These are phyloP conservation scores for Emergomyces orientalis DNA, from an alignment of 2,329 filamentous ascomycete genomes.

Conservation along the genomic window DNA sequence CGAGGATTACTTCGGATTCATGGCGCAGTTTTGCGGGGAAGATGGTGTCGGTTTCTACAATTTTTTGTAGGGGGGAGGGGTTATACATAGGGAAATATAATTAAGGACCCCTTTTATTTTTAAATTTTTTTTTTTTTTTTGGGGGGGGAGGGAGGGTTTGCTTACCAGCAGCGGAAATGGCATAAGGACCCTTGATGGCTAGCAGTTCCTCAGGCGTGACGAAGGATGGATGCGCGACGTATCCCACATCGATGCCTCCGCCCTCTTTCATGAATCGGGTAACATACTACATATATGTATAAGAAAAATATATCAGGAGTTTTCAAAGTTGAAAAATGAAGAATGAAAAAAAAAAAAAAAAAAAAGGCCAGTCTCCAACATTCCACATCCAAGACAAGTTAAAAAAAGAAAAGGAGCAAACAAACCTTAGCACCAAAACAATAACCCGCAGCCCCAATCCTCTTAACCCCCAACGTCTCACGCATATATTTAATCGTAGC, in stretches of 20 bases:
- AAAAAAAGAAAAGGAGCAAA: background rate
- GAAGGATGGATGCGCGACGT: slow-evolving; percentile 67
- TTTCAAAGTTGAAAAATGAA: background rate
- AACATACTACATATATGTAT: slow-evolving; percentile 47
- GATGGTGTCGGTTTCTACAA: slow-evolving; percentile 46
- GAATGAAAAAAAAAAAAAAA: background rate
- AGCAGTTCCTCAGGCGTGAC: slow-evolving; percentile 58
- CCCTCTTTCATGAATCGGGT: slow-evolving; percentile 56
- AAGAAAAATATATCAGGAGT: too few species aligned
- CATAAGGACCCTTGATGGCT: slow-evolving; percentile 57
- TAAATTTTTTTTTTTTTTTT: background rate
- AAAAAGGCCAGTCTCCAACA: too few species aligned
- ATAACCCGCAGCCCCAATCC: slow-evolving; percentile 59
- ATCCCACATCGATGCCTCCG: slow-evolving; percentile 56
- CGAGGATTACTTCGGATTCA: slow-evolving; percentile 49
- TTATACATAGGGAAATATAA: background rate
- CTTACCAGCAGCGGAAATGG: slow-evolving; percentile 51
- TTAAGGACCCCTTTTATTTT: too few species aligned
- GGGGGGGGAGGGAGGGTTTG: background rate
- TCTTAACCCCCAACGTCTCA: slow-evolving; percentile 35
- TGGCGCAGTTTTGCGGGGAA: slow-evolving; percentile 50
- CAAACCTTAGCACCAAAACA: slow-evolving; percentile 64
- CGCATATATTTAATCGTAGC: slow-evolving; percentile 48
- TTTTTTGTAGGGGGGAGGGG: background rate
- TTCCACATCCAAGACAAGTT: too few species aligned